Conservation (phyloP, 306 rosid species). For the Medicago truncatula region MtrunA17r5.0-ANR NC_053044.1:10367501-10368000, state of each 20-base stretch:
- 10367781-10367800: slow-evolving; percentile 75
- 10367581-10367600: background rate
- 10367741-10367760: slow-evolving; percentile 80
- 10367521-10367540: background rate
- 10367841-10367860: slow-evolving; percentile 93
- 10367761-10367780: slow-evolving; percentile 91
- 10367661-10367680: slow-evolving; percentile 8
- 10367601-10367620: background rate
- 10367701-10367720: slow-evolving; percentile 22
- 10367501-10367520: background rate
- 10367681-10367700: background rate
- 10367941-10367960: slow-evolving; percentile 4
- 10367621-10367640: slow-evolving; percentile 13
- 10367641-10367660: slow-evolving; percentile 22
- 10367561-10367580: no score
- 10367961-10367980: background rate
- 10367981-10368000: slow-evolving; percentile 19
- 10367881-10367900: slow-evolving; percentile 95
- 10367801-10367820: slow-evolving; percentile 94
- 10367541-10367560: background rate
- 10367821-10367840: slow-evolving; percentile 80
- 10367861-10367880: slow-evolving; percentile 88
- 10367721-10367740: slow-evolving; percentile 32
- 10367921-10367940: slow-evolving; percentile 36
- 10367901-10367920: slow-evolving; percentile 95